phyloP scores from a whole-genome alignment of 148 eudicot genomes.

The Drosera capensis region DNA sequence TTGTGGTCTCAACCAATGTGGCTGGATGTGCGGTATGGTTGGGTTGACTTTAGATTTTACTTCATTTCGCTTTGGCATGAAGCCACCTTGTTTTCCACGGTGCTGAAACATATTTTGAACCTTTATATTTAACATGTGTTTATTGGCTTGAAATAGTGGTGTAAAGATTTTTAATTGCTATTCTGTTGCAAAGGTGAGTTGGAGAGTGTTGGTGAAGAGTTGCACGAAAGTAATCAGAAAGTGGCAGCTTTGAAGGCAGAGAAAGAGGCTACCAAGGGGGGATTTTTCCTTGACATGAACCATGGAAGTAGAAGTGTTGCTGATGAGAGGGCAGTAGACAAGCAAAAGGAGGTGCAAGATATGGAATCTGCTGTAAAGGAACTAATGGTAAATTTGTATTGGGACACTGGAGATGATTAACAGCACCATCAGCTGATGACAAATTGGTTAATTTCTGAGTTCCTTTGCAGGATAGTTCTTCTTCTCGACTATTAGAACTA shows the following conservation, averaged over 20 bases:
- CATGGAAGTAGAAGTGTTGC: conserved; percentile 38
- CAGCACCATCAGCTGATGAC: background rate
- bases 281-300: conserved; percentile 51
- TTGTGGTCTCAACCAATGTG: too few relatives aligned
- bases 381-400: conserved; percentile 26
- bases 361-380: conserved; percentile 63
- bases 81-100: too few relatives aligned
- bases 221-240: conserved; percentile 56
- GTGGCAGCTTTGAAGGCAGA: conserved; percentile 65
- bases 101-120: too few relatives aligned
- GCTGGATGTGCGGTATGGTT: too few relatives aligned
- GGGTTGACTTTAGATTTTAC: too few relatives aligned
- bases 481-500: conserved; percentile 57
- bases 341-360: conserved; percentile 60
- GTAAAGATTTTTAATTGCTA: too few relatives aligned
- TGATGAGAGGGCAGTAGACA: conserved; percentile 48
- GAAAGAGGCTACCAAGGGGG: conserved; percentile 54
- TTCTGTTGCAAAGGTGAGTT: conserved; percentile 50
- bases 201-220: conserved; percentile 40
- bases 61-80: background rate
- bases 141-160: too few relatives aligned
- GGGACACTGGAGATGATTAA: conserved; percentile 1
- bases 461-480: conserved; percentile 53
- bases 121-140: background rate
- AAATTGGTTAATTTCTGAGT: conserved; percentile 4